phyloP scores from a whole-genome alignment of 2,329 filamentous ascomycete species.

The Cladosporium halotolerans region DNA sequence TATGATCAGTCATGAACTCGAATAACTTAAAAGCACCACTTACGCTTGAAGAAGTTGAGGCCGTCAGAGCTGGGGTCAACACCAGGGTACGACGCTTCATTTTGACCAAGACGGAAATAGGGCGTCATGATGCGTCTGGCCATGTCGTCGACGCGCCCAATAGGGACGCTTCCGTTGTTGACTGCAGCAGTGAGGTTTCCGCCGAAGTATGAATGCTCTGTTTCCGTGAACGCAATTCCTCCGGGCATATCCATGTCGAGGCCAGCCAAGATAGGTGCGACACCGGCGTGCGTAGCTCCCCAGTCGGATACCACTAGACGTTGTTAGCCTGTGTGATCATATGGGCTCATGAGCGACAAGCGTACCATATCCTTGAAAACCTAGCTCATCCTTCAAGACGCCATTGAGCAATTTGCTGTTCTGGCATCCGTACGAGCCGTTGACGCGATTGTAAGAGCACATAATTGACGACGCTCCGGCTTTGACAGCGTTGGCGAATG shows the following conservation, averaged over 20 bases:
- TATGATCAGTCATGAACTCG: background rate
- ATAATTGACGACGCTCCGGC: conserved; percentile 21
- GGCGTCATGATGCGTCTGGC: conserved; percentile 43
- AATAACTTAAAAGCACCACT: background rate
- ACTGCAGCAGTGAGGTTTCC: conserved; percentile 45
- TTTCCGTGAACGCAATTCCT: conserved; percentile 11
- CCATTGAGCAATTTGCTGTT: conserved; percentile 64
- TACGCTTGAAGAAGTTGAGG: conserved; percentile 14
- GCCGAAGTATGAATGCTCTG: conserved; percentile 20
- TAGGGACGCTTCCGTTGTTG: conserved; percentile 46
- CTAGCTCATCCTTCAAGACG: conserved; percentile 65
- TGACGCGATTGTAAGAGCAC: conserved; percentile 53
- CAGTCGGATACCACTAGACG: conserved; percentile 76
- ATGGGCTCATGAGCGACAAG: background rate
- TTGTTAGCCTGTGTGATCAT: background rate
- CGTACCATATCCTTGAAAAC: conserved; percentile 56
- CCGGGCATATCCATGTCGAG: conserved; percentile 59
- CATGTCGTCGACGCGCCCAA: conserved; percentile 55
- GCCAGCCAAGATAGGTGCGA: conserved; percentile 38
- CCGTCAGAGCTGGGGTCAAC: conserved; percentile 29
- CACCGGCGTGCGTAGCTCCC: conserved; percentile 34
- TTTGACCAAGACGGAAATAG: conserved; percentile 53
- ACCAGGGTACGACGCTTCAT: conserved; percentile 34
- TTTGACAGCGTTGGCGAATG: conserved; percentile 28
- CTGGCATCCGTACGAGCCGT: conserved; percentile 55